Percentiles rank a stretch among this genome's conserved stretches.
These are phyloP conservation scores for Arachis monticola DNA, from an alignment of 331 rosid species.

Conservation along the genomic window DNA sequence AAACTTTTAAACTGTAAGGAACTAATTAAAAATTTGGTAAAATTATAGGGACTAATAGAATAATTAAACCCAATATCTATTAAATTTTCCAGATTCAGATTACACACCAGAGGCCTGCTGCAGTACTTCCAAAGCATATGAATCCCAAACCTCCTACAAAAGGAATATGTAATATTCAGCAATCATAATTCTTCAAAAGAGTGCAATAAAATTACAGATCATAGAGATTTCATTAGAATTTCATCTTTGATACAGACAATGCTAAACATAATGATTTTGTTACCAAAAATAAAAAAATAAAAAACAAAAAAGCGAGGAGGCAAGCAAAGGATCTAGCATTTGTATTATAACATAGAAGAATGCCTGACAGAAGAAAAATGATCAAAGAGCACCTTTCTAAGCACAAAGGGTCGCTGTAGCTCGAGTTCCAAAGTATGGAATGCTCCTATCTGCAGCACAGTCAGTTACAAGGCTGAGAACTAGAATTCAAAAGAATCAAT, in stretches of 20 bases:
- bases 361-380: not conserved
- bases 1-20: not conserved
- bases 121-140: conserved; percentile 79
- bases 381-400: conserved; percentile 63
- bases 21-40: not conserved
- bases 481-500: not conserved
- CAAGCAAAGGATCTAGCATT: conserved; percentile 21
- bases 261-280: not conserved
- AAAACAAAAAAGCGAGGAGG: conserved; percentile 9
- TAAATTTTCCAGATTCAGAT: conserved; percentile 12
- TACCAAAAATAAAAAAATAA: too few relatives aligned
- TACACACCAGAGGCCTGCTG: conserved; percentile 84
- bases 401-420: conserved; percentile 91
- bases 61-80: not conserved
- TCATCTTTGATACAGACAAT: not conserved
- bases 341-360: not conserved
- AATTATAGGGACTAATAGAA: too few relatives aligned
- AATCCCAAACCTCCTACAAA: conserved; percentile 87
- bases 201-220: not conserved
- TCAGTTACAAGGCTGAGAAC: conserved; percentile 32
- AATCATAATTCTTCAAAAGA: conserved; percentile 3
- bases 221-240: not conserved
- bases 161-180: conserved; percentile 31
- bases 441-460: conserved; percentile 74
- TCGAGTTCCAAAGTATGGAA: conserved; percentile 96